Evolutionary conservation across 1,284 basidiomycete genomes (phyloP), one percentile per base, ranked within the genome.

Genomic region (Cryptococcus amylolentus): DNA sequence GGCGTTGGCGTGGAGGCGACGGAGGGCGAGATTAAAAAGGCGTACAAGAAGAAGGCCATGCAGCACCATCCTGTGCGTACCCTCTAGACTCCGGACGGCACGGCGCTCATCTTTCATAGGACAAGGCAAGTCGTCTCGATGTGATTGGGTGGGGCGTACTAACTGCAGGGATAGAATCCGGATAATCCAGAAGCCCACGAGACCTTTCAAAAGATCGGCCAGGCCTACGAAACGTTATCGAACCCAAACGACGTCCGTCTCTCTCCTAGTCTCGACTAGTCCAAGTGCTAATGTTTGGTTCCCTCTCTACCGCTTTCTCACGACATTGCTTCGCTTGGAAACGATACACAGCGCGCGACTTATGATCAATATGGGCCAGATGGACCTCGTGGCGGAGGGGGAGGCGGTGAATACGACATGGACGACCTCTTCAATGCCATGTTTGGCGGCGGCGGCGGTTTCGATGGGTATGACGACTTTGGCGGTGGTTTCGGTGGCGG

Each of bases 21-120:
- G 40, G 86, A 87, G 80, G 65, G 64, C 63, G 90, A 95, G 64
- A 90, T 96, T 71, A 94, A 93, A 78, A 89, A 88, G 72, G 92
- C 91, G 6, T 96, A 96, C 73, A 86, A 88, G 72, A 88, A 84
- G 80, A 92, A 91, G 85, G 91, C 91, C 47, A 88, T 88, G 77
- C 85, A 90, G 77, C 88, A 91, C 69, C 91, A 94, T 76, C 91
- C 91, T 42, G 91, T 93, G 77, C 70, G 88, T 42, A 12, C 38
- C 44, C 12, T 48, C 28, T 27, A 10, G 13, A 48, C 46, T 20
- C 18, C n/a, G 41, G 41, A 41, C n/a, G 9, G 46, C 14, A n/a
- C 5, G n/a, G 20, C 20, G 37, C 49, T 50, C 18, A 50, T 39
- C 26, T 18, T 43, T 55, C 49, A 23, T 39, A 55, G 60, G 54